Percentiles rank a stretch among this genome's conserved stretches.
phyloP scores from a whole-genome alignment of 208 protist species.

The Crithidia brevicula region DNA sequence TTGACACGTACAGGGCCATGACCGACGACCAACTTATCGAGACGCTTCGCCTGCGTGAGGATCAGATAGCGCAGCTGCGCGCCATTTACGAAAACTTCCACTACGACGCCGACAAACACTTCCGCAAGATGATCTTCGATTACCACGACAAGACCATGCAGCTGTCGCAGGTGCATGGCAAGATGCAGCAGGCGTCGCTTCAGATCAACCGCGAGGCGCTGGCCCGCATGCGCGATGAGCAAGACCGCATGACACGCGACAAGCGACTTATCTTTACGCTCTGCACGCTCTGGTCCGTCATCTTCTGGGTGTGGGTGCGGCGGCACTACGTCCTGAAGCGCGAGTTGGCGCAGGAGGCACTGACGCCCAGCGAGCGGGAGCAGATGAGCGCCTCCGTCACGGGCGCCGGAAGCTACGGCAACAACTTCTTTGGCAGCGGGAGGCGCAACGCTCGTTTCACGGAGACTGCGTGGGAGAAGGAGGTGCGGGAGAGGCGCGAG shows the following conservation, averaged over 20 bases:
- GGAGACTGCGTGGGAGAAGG: conserved; percentile 82
- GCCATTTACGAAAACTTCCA: conserved; percentile 84
- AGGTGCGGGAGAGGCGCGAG: conserved; percentile 69
- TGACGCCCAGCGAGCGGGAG: conserved; percentile 12
- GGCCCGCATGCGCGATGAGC: conserved; percentile 79
- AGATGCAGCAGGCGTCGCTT: conserved; percentile 81
- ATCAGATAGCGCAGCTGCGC: conserved; percentile 65
- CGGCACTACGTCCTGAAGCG: conserved; percentile 72
- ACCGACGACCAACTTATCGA: conserved; percentile 48
- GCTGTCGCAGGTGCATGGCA: conserved; percentile 87
- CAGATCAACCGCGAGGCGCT: conserved; percentile 84
- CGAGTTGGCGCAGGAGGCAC: conserved; percentile 47
- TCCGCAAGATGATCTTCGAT: conserved; percentile 85
- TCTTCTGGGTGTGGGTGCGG: conserved; percentile 89
- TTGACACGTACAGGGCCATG: conserved; percentile 78
- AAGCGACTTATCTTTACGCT: conserved; percentile 65
- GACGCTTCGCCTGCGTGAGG: conserved; percentile 61
- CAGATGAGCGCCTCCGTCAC: conserved; percentile 44
- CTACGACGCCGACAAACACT: conserved; percentile 83
- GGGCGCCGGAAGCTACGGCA: conserved; percentile 61
- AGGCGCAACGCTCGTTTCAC: conserved; percentile 60
- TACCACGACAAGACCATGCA: conserved; percentile 90
- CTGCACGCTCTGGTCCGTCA: conserved; percentile 56
- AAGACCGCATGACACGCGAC: conserved; percentile 85
- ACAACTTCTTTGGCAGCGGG: conserved; percentile 67